Percentiles rank a stretch among this genome's conserved stretches.
Conservation (phyloP, 208 protist species). For the Strigomonas culicis region DNA sequence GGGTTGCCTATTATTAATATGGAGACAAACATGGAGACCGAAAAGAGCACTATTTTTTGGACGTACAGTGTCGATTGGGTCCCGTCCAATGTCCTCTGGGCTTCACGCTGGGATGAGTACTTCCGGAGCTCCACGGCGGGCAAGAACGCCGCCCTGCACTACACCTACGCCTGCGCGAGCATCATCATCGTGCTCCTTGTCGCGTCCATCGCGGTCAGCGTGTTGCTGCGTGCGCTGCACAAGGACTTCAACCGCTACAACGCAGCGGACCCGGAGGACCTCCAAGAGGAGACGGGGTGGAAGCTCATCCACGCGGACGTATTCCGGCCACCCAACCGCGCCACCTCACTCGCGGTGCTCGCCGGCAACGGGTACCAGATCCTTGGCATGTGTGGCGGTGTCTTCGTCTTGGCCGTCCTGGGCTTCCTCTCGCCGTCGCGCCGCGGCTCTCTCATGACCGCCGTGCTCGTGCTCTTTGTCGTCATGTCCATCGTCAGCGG, state of each 20-base stretch:
- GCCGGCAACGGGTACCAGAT: slow-evolving; percentile 95
- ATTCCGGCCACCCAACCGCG: slow-evolving; percentile 90
- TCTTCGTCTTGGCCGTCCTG: slow-evolving; percentile 91
- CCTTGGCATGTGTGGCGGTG: slow-evolving; percentile 72
- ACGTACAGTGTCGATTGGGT: slow-evolving; percentile 87
- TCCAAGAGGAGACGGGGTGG: slow-evolving; percentile 92
- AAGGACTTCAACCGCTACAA: slow-evolving; percentile 96
- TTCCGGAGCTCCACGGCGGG: slow-evolving; percentile 77
- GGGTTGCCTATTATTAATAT: too few relatives aligned
- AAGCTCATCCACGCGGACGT: slow-evolving; percentile 98
- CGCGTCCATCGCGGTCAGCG: slow-evolving; percentile 83
- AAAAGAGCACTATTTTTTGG: slow-evolving; percentile 40
- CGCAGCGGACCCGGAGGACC: slow-evolving; percentile 41
- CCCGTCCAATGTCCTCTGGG: slow-evolving; percentile 85
- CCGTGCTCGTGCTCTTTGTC: slow-evolving; percentile 72
- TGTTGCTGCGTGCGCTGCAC: slow-evolving; percentile 95
- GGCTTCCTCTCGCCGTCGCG: slow-evolving; percentile 96
- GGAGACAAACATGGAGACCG: slow-evolving; percentile 12
- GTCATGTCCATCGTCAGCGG: slow-evolving; percentile 88
- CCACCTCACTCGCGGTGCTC: slow-evolving; percentile 84
- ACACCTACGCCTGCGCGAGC: slow-evolving; percentile 96
- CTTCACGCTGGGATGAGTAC: slow-evolving; percentile 97
- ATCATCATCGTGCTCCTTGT: slow-evolving; percentile 94
- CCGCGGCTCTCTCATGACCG: slow-evolving; percentile 88
- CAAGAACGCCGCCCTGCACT: slow-evolving; percentile 76